Evolutionary conservation across 768 basidiomycete genomes (phyloP).

Genomic region (Suillus weaverae): DNA sequence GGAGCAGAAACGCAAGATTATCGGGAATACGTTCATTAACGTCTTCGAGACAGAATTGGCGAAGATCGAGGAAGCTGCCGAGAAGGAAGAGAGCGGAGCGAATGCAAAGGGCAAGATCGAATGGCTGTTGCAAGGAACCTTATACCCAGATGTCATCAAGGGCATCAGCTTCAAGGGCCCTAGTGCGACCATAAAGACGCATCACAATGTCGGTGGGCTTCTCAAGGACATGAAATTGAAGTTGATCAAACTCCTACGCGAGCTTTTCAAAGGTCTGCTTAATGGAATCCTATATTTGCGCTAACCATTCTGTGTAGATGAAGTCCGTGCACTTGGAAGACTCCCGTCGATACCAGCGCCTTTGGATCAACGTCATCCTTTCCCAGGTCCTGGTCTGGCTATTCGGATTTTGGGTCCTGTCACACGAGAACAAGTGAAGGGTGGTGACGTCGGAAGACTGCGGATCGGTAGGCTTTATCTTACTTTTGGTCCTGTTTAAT

Average conservation of each 20-base stretch:
- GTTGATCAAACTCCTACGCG: slow-evolving; percentile 94
- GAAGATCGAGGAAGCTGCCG: slow-evolving; percentile 81
- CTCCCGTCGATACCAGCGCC: slow-evolving; percentile 89
- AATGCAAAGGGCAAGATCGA: slow-evolving; percentile 89
- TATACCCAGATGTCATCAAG: slow-evolving; percentile 99
- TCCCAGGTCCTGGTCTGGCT: slow-evolving; percentile 97
- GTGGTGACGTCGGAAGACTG: slow-evolving; percentile 98
- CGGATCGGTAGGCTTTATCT: slow-evolving; percentile 74
- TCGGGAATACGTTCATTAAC: slow-evolving; percentile 98
- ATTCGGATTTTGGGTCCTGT: slow-evolving; percentile 98
- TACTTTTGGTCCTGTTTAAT: slow-evolving; percentile 21
- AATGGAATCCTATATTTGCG: background rate
- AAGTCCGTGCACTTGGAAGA: slow-evolving; percentile 90
- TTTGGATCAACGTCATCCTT: slow-evolving; percentile 95
- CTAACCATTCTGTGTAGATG: slow-evolving; percentile 54
- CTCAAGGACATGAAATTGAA: slow-evolving; percentile 98
- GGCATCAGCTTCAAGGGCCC: slow-evolving; percentile 99
- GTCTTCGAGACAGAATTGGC: slow-evolving; percentile 92
- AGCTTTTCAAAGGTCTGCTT: slow-evolving; percentile 91
- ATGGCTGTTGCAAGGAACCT: slow-evolving; percentile 95
- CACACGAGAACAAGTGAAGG: slow-evolving; percentile 84
- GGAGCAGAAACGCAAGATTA: slow-evolving; percentile 95
- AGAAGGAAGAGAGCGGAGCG: slow-evolving; percentile 69
- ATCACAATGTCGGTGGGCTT: slow-evolving; percentile 97
- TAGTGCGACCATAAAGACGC: slow-evolving; percentile 98